Base-by-base conservation (phyloP, 306 rosid genomes). In the Castanea sativa region DNA sequence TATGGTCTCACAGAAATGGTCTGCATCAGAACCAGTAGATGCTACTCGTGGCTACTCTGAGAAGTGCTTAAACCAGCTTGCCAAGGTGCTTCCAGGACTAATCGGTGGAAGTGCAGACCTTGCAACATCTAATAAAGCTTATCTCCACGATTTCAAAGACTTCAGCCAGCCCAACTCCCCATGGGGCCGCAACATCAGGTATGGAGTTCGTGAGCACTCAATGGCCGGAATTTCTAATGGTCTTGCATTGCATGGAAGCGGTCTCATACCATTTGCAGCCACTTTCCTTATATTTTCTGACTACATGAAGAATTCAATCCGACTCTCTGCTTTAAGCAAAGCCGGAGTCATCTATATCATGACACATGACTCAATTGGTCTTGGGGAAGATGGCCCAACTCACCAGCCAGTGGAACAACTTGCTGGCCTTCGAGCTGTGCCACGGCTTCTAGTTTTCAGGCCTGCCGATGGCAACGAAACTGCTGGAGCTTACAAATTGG, bases 21-120 rank as follows among this genome's bases (percentile, higher is more conserved):
- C 53, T 12, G 53, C 53, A 49, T 49, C 53, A 49, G 53, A 63
- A 23, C 69, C 30, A 63, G 69, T 27, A 12, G 69, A 63, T 63
- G 41, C 69, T 27, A 27, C 69, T 27, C 30, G 69, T 8, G 35
- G 35, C 13, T 12, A 8, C 33, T 63, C 69, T 1, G 33, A 27
- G 35, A 21, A 63, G 35, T 20, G 35, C 35, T 14, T 63, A 12
- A 63, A 63, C 19, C 18, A 21, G 30, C 30, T 63, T 23, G 30
- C 29, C 15, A 63, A 63, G 5, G 69, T 63, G 23, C 69, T 63
- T 63, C 69, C 69, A 20, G 69, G 69, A 29, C 38, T 63, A 27
- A 21, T 63, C 7, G 69, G 69, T 20, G 69, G 69, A 21, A 63
- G 69, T 63, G 69, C 69, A 63, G 69, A 63, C 35, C 69, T 63